Conservation (phyloP, 257 asterid genomes). For the Lycium ferocissimum region DNA sequence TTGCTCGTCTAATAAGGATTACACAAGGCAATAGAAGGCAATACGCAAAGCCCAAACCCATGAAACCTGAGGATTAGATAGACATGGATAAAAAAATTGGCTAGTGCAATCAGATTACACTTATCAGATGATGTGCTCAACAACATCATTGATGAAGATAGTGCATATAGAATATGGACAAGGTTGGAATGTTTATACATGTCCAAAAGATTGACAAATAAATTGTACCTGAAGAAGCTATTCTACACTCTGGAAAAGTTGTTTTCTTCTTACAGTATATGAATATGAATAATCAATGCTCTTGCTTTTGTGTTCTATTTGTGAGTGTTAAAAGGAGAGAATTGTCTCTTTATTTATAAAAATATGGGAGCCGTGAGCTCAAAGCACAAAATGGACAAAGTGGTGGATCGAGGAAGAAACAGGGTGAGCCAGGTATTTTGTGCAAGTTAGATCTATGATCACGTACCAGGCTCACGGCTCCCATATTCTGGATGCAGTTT, state of each 20-base stretch:
- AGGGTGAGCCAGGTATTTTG: no score
- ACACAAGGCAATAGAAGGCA: neutral
- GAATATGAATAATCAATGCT: neutral
- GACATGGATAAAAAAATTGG: neutral
- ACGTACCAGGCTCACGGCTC: no score
- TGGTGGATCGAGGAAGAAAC: neutral
- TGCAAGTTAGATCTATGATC: no score
- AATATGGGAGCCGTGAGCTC: neutral
- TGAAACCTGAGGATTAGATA: constrained; percentile 8
- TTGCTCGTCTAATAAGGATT: neutral
- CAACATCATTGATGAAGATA: neutral
- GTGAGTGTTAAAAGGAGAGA: neutral
- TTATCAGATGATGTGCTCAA: neutral
- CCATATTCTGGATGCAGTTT: no score
- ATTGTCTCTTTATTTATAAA: neutral
- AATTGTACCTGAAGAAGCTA: neutral
- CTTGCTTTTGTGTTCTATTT: neutral
- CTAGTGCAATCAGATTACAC: constrained; percentile 7
- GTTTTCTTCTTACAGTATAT: neutral
- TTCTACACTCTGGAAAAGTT: neutral
- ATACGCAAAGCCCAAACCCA: neutral
- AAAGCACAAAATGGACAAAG: neutral
- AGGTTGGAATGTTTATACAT: neutral
- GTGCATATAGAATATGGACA: neutral
- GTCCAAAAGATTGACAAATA: neutral